Percentiles rank a stretch among this genome's conserved stretches.
Evolutionary conservation across 2,329 filamentous ascomycete genomes (phyloP).

Genomic region (Fusarium sp.): DNA sequence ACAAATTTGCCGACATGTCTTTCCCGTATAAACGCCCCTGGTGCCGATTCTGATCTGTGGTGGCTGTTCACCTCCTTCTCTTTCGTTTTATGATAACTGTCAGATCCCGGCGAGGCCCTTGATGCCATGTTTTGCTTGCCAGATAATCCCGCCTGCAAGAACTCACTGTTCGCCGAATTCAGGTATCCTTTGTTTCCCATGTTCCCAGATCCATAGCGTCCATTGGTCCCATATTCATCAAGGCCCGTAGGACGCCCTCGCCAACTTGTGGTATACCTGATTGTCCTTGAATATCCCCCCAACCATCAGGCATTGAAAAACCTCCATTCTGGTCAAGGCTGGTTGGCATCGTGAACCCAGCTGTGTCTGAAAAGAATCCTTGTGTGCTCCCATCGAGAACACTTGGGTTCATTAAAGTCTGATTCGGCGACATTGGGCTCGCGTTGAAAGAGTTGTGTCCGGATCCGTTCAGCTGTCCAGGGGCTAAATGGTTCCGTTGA

Average conservation of each 20-base stretch:
- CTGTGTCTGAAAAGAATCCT: conserved; percentile 55
- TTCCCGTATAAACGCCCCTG: conserved; percentile 31
- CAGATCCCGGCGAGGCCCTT: neutral
- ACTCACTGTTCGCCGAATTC: conserved; percentile 23
- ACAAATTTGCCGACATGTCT: conserved; percentile 31
- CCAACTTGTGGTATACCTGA: conserved; percentile 66
- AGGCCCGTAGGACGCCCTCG: conserved; percentile 66
- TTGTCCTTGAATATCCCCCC: conserved; percentile 58
- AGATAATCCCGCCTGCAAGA: neutral
- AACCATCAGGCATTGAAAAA: conserved; percentile 59
- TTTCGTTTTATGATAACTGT: conserved; percentile 10
- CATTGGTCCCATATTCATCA: conserved; percentile 70
- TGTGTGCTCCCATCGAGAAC: conserved; percentile 53
- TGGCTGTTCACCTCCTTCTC: conserved; percentile 12
- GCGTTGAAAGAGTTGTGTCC: conserved; percentile 62
- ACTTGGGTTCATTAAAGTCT: conserved; percentile 53
- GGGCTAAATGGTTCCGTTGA: conserved; percentile 43
- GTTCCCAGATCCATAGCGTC: conserved; percentile 68
- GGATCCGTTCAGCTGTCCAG: conserved; percentile 53
- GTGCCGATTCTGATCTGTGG: conserved; percentile 7
- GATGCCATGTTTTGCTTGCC: neutral
- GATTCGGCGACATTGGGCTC: conserved; percentile 62
- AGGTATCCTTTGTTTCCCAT: conserved; percentile 57
- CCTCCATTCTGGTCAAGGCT: conserved; percentile 43
- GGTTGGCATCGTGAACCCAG: conserved; percentile 51